These are phyloP conservation scores for Mycena sp. DNA, from an alignment of 1,284 basidiomycete genomes.

Conservation along the genomic window DNA sequence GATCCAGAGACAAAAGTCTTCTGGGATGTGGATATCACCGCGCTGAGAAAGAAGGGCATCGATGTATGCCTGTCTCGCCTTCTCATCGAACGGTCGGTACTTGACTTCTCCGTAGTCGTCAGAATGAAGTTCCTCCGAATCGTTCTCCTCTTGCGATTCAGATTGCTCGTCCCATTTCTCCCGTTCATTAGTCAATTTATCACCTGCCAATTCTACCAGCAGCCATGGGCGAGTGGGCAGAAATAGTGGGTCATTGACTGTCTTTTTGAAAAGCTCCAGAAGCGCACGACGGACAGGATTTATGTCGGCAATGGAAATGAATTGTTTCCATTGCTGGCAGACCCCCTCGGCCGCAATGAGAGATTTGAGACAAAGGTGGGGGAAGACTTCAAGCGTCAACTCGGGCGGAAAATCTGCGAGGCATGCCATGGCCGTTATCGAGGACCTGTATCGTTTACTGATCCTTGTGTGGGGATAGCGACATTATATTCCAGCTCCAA, in stretches of 20 bases:
- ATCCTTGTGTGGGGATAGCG: no score
- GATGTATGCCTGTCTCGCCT: constrained; percentile 14
- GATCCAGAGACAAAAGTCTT: constrained; percentile 14
- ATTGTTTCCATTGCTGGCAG: background rate
- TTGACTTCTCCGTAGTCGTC: no score
- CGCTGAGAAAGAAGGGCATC: constrained; percentile 8
- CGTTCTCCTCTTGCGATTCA: no score
- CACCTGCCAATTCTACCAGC: no score
- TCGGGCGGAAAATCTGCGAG: constrained; percentile 1
- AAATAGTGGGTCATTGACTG: background rate
- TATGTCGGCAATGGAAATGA: background rate
- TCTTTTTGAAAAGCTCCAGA: background rate
- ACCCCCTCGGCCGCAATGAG: constrained; percentile 6
- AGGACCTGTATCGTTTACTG: no score
- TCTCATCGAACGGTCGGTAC: background rate
- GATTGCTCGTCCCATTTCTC: no score
- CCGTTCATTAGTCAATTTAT: no score
- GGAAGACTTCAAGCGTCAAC: background rate
- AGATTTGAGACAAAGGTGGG: no score
- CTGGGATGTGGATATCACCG: background rate
- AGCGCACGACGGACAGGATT: background rate
- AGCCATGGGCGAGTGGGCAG: constrained; percentile 2
- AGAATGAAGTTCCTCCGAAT: no score
- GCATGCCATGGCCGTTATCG: background rate
- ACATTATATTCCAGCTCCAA: no score